These are phyloP conservation scores for Boechera retrofracta DNA, from an alignment of 345 rosid species.

Conservation along the genomic window DNA sequence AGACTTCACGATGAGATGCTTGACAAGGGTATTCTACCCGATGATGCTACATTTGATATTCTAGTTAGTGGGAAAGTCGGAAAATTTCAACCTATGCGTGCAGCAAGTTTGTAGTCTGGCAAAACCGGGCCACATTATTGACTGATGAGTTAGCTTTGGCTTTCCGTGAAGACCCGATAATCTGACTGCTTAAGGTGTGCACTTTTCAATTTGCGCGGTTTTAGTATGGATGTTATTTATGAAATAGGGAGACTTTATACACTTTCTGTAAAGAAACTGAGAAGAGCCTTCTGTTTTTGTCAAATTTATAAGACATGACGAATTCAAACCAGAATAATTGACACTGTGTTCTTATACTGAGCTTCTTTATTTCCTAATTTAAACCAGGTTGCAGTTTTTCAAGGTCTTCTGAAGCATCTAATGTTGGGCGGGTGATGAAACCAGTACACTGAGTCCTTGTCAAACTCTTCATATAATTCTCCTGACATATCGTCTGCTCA, in stretches of 20 bases:
- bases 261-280: slow-evolving; percentile 8
- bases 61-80: slow-evolving; percentile 58
- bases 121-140: neutral
- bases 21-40: slow-evolving; percentile 75
- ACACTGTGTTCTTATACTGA: neutral
- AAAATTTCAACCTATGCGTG: slow-evolving; percentile 42
- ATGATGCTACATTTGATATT: slow-evolving; percentile 68
- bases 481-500: neutral
- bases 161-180: slow-evolving; percentile 5
- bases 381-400: slow-evolving; percentile 22
- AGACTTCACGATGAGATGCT: slow-evolving; percentile 86
- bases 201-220: slow-evolving; percentile 9
- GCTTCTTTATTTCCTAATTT: neutral
- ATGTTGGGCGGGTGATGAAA: slow-evolving; percentile 2
- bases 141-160: slow-evolving; percentile 32
- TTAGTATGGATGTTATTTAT: neutral
- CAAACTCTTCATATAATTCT: slow-evolving; percentile 12
- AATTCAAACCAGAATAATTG: neutral
- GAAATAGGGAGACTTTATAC: neutral
- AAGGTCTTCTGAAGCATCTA: slow-evolving; percentile 18
- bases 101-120: slow-evolving; percentile 34
- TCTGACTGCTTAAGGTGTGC: slow-evolving; percentile 35
- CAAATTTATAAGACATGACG: slow-evolving; percentile 2
- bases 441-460: neutral
- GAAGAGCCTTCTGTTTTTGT: neutral